phyloP scores from a whole-genome alignment of 2,329 filamentous ascomycete species.

The Colletotrichum trifolii region DNA sequence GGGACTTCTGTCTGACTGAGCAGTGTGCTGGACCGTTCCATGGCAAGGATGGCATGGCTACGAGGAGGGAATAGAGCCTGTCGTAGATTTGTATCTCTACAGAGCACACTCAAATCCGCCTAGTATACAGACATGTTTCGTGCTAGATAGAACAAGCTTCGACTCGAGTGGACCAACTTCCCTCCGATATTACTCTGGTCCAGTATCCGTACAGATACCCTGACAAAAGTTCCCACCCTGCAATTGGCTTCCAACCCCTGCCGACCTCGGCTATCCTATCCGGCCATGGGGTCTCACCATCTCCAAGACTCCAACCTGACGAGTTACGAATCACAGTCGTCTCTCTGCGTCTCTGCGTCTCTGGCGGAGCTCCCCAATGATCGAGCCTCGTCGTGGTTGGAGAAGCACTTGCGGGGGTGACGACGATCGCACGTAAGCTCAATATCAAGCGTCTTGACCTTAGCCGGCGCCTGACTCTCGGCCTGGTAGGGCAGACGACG shows the following conservation, averaged over 20 bases:
- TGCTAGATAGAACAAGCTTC: too few species aligned
- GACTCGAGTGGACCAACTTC: conserved; percentile 10
- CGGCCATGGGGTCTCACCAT: background rate
- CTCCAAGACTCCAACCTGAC: too few species aligned
- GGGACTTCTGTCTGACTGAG: conserved; percentile 10
- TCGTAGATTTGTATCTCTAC: too few species aligned
- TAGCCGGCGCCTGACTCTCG: background rate
- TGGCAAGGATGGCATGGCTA: too few species aligned
- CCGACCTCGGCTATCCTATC: conserved; percentile 23
- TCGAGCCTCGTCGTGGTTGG: conserved; percentile 25
- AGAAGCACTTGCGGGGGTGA: conserved; percentile 19
- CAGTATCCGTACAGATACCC: background rate
- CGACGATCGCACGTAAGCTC: conserved; percentile 36
- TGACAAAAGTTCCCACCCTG: conserved; percentile 27
- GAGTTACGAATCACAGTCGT: conserved; percentile 29
- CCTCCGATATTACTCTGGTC: conserved; percentile 20
- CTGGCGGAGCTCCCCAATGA: conserved; percentile 4
- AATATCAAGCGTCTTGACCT: conserved; percentile 2
- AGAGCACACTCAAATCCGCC: too few species aligned
- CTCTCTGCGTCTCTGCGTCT: conserved; percentile 18
- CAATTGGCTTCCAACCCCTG: background rate
- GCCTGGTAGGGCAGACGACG: background rate
- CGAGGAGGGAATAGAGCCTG: too few species aligned
- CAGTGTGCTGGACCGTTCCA: too few species aligned
- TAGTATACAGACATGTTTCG: too few species aligned